phyloP scores from a whole-genome alignment of 768 basidiomycete genomes.

The Termitomyces sp. region DNA sequence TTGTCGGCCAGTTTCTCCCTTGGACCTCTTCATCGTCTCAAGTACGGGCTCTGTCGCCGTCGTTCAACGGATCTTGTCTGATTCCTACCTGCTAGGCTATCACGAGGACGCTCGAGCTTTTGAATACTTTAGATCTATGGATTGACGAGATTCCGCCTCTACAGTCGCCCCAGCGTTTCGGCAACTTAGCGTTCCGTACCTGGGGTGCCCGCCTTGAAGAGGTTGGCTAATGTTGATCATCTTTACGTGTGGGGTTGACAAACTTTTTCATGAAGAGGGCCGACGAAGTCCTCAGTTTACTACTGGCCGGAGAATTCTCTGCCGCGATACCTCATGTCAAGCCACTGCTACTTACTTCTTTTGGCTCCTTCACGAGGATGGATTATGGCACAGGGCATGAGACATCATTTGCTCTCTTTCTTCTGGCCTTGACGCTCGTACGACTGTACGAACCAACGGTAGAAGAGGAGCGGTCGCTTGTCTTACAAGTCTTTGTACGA shows the following conservation, averaged over 20 bases:
- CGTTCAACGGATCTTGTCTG: background rate
- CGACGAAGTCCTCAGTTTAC: conserved; percentile 38
- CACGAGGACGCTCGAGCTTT: conserved; percentile 39
- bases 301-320: conserved; percentile 41
- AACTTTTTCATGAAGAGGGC: conserved; percentile 36
- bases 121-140: conserved; percentile 68
- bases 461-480: conserved; percentile 55
- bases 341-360: conserved; percentile 76
- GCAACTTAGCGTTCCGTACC: conserved; percentile 84
- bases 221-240: conserved; percentile 32
- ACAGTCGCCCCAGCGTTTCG: conserved; percentile 76
- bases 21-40: conserved; percentile 26
- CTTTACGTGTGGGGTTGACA: background rate
- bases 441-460: conserved; percentile 55
- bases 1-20: conserved; percentile 59
- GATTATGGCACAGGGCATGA: conserved; percentile 99
- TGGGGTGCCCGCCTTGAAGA: conserved; percentile 79
- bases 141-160: conserved; percentile 77
- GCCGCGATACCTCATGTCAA: conserved; percentile 56
- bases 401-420: conserved; percentile 76
- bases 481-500: conserved; percentile 61
- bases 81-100: conserved; percentile 34
- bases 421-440: conserved; percentile 65
- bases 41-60: conserved; percentile 18
- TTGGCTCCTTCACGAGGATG: conserved; percentile 86